phyloP scores from a whole-genome alignment of 176 grass and related monocot species.

The Juncus inflexus region DNA sequence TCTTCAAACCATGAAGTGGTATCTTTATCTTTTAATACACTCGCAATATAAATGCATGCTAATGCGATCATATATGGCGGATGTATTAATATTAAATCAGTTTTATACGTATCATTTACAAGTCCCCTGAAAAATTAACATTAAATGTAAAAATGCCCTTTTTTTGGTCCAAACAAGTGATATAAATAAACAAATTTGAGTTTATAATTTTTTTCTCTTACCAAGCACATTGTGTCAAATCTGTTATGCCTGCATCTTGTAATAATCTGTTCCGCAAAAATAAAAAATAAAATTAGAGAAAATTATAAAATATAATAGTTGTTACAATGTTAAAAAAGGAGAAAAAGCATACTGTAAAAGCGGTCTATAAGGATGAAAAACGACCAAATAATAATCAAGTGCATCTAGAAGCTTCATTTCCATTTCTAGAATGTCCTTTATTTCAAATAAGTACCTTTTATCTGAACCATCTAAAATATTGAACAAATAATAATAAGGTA shows the following conservation, averaged over 20 bases:
- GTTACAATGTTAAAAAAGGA: not conserved
- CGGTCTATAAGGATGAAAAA: slow-evolving; percentile 92
- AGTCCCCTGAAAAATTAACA: slow-evolving; percentile 55
- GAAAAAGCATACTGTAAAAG: slow-evolving; percentile 74
- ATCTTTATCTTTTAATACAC: slow-evolving; percentile 77
- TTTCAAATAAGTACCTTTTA: slow-evolving; percentile 95
- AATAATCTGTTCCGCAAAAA: slow-evolving; percentile 53
- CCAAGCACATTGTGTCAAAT: slow-evolving; percentile 82
- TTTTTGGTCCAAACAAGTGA: no score
- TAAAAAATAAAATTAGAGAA: slow-evolving; percentile 19
- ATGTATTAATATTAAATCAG: slow-evolving; percentile 90
- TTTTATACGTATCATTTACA: slow-evolving; percentile 95
- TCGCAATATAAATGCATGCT: slow-evolving; percentile 92
- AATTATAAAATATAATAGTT: slow-evolving; percentile 1
- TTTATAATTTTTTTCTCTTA: slow-evolving; percentile 28
- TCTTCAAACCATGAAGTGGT: slow-evolving; percentile 83
- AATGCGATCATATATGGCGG: slow-evolving; percentile 96
- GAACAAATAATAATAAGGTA: not conserved
- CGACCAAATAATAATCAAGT: slow-evolving; percentile 93
- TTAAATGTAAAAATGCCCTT: no score
- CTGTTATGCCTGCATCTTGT: slow-evolving; percentile 89
- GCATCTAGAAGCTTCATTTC: slow-evolving; percentile 99
- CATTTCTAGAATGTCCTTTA: slow-evolving; percentile 99
- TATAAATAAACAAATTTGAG: no score
- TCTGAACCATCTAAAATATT: slow-evolving; percentile 34